Percentiles rank a stretch among this genome's conserved stretches.
Evolutionary conservation across 768 basidiomycete species (phyloP).

Genomic region (Leucocoprinus birnbaumii): DNA sequence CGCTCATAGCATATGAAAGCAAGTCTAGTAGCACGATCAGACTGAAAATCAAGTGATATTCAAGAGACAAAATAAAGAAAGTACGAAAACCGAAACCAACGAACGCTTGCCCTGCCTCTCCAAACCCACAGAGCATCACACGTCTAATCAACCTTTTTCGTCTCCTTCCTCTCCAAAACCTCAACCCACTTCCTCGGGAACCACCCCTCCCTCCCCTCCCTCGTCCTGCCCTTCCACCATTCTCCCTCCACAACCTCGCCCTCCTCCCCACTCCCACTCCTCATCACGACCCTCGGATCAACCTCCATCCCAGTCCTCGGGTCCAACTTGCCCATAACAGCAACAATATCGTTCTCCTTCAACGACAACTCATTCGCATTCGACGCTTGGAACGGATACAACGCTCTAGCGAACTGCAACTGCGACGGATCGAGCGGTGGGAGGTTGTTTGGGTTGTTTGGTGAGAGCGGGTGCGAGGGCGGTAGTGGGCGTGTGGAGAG

Average conservation of each 20-base stretch:
- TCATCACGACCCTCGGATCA: slow-evolving; percentile 42
- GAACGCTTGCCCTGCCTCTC: too few species aligned
- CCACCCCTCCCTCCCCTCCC: slow-evolving; percentile 90
- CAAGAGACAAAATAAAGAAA: too few species aligned
- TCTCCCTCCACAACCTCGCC: slow-evolving; percentile 52
- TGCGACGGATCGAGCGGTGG: slow-evolving; percentile 72
- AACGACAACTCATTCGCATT: slow-evolving; percentile 75
- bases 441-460: slow-evolving; percentile 34
- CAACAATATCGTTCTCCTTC: slow-evolving; percentile 87
- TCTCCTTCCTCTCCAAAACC: slow-evolving; percentile 53
- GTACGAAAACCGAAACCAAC: too few species aligned
- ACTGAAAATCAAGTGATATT: too few species aligned
- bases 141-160: slow-evolving; percentile 12
- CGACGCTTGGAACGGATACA: slow-evolving; percentile 72
- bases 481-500: slow-evolving; percentile 74
- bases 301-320: slow-evolving; percentile 63
- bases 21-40: too few species aligned
- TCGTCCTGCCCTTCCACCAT: slow-evolving; percentile 92
- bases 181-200: slow-evolving; percentile 86
- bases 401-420: slow-evolving; percentile 77
- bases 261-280: not conserved
- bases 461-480: slow-evolving; percentile 47
- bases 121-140: too few species aligned
- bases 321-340: slow-evolving; percentile 78
- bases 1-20: too few species aligned